Evolutionary conservation across 176 grass and related monocot species (phyloP), one percentile per base, ranked within the genome.

Genomic region (Tillandsia fasciculata): DNA sequence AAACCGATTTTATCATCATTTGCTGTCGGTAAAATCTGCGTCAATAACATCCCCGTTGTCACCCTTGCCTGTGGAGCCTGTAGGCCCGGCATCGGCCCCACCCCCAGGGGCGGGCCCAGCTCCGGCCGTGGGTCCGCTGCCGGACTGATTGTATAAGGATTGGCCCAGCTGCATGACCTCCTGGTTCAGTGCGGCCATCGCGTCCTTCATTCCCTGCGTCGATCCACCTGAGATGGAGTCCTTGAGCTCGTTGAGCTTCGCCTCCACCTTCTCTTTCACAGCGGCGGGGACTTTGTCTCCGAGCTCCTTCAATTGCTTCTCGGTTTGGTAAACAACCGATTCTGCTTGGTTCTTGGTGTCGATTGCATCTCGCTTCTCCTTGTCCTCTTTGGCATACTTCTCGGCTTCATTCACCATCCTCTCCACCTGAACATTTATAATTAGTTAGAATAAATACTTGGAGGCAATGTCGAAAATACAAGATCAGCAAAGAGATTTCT

Each of bases 111-210:
- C 79, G 77, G 86, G 65, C 9, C 77, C 88, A 2, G 88, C 69
- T 69, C 61, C 76, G 17, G 76, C 53, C 61, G 49, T 12, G 80
- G 51, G 26, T 61, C 72, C 69, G 0, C 76, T 58, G 52, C 84
- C 82, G 74, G 84, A 80, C 67, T 93, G 89, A 79, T 99, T 99
- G 69, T 93, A 99, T 48, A 99, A 86, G 2, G 86, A 83, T 65
- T 99, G 94, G 0, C 94, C 94, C 1, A 99, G 85, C 78, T 99
- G 94, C 94, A 99, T 85, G 8, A 99, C 94, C 76, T 99, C 94
- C 75, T 99, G 89, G 67, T 99, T 99, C 69, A 99, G 76, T 23
- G 84, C 89, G 18, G 90, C 79, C 79, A 99, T 99, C 57, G 94
- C 77, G 51, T 87, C 87, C 69, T 93, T 99, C 66, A 99, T 99